A percentile compares a stretch with the other conserved stretches of the same genome.
Conservation (phyloP, 2,329 filamentous ascomycete genomes). For the Phialophora tarda region DNA sequence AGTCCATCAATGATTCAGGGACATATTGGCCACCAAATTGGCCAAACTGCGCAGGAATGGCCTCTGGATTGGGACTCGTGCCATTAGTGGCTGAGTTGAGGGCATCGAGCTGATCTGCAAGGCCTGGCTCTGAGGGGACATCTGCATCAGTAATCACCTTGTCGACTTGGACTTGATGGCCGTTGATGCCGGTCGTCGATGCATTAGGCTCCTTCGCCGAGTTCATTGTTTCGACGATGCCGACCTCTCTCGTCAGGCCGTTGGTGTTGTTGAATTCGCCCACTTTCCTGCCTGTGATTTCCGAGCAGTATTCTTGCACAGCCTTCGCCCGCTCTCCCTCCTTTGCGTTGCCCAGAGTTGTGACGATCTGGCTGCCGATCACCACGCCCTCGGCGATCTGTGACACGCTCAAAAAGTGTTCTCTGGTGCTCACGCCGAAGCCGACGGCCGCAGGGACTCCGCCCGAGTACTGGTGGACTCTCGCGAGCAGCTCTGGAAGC, state of each 20-base stretch:
- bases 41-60: slow-evolving; percentile 85
- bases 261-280: slow-evolving; percentile 53
- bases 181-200: slow-evolving; percentile 45
- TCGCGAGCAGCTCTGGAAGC: slow-evolving; percentile 78
- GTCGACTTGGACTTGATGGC: slow-evolving; percentile 64
- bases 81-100: slow-evolving; percentile 67
- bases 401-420: slow-evolving; percentile 88
- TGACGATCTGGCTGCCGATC: slow-evolving; percentile 94
- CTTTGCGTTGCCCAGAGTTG: slow-evolving; percentile 71
- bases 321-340: slow-evolving; percentile 70
- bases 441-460: slow-evolving; percentile 90
- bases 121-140: slow-evolving; percentile 63
- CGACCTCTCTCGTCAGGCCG: slow-evolving; percentile 66
- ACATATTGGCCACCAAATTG: slow-evolving; percentile 98
- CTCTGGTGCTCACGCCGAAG: slow-evolving; percentile 93
- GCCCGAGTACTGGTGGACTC: slow-evolving; percentile 90
- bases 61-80: slow-evolving; percentile 48
- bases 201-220: slow-evolving; percentile 65
- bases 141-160: slow-evolving; percentile 67
- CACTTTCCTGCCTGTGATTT: slow-evolving; percentile 65
- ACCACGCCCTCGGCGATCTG: slow-evolving; percentile 90
- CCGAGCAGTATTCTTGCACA: slow-evolving; percentile 85
- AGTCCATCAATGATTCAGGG: slow-evolving; percentile 97
- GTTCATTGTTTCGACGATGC: slow-evolving; percentile 70
- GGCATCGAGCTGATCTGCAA: slow-evolving; percentile 83